Conservation (phyloP, 805 yeast genomes). For the Cyberlindnera suaveolens region DNA sequence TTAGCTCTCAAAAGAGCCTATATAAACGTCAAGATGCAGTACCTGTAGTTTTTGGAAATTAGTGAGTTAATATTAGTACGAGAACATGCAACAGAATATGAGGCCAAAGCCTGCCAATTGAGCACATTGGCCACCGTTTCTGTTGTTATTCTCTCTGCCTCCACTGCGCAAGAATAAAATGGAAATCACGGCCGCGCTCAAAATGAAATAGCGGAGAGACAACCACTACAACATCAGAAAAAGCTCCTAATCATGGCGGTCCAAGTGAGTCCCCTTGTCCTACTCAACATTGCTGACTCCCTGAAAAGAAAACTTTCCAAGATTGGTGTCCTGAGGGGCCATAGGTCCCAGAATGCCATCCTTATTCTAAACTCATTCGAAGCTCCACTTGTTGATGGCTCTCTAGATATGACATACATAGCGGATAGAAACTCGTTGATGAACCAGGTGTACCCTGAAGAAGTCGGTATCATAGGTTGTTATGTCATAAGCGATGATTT, state of each 20-base stretch:
- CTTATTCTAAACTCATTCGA: conserved; percentile 11
- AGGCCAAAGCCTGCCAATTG: too few relatives aligned
- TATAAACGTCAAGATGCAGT: too few relatives aligned
- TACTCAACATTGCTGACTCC: conserved; percentile 13
- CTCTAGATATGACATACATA: conserved; percentile 2
- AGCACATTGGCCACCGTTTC: too few relatives aligned
- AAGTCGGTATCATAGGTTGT: conserved; percentile 10
- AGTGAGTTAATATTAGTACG: too few relatives aligned
- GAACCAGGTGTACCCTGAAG: conserved; percentile 13
- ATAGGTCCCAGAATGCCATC: neutral
- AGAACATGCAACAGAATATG: too few relatives aligned
- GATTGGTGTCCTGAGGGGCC: conserved; percentile 10
- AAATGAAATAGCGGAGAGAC: too few relatives aligned
- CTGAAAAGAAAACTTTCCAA: conserved; percentile 6
- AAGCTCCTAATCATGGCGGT: neutral
- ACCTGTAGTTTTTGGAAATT: too few relatives aligned
- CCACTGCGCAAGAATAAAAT: too few relatives aligned
- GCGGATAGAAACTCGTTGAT: conserved; percentile 7
- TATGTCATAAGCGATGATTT: conserved; percentile 6
- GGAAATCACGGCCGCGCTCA: too few relatives aligned
- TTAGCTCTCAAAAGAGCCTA: too few relatives aligned
- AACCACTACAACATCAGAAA: too few relatives aligned
- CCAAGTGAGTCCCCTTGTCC: conserved; percentile 8
- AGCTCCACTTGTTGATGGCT: neutral
- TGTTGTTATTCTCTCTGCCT: too few relatives aligned